Base-by-base conservation (phyloP, 2,329 filamentous ascomycete genomes). In the Paecilomyces variotii region DNA sequence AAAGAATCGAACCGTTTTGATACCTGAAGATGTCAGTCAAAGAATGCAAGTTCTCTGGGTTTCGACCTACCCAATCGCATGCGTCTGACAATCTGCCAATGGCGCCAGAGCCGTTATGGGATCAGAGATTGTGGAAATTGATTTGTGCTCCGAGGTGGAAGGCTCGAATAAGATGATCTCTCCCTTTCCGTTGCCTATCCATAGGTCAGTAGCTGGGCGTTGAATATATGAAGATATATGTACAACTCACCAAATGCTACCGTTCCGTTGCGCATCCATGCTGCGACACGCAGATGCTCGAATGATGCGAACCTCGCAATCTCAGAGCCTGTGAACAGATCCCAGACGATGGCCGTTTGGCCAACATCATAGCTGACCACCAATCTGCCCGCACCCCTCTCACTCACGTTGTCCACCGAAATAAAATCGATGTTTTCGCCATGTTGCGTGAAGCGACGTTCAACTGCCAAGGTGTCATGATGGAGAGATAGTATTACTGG, bases 231-330 rank as follows among this genome's bases (percentile, higher is more conserved):
- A 32, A 27, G 24, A 49, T 27, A 27, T 57, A 56, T 19, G 19
- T 24, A 61, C 28, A 34, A 39, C 86, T 74, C 81, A 97, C 93
- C 94, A 79, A 97, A 97, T 39, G 91, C 93, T 64, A 99, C 87
- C 76, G 96, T 96, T 57, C 94, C 94, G 76, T 97, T 97, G 52
- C 88, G 84, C 92, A 99, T 97, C 91, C 94, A 99, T 11, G 89
- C 82, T 39, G 92, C 93, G 30, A 90, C 87, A 25, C 87, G 87
- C 62, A 97, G 82, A 64, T 89, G 85, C 69, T 96, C 91, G 69
- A 96, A 97, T 0, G 92, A 94, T 26, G 88, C 87, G 77, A 97
- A 97, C n/a, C 92, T 84, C 45, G 93, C 87, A 59, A 97, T 83
- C 74, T 97, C 91, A 60, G 91, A 87, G 54, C 94, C 94, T 0